phyloP scores from a whole-genome alignment of 2,329 filamentous ascomycete genomes.

The Arthrinium phaeospermum region DNA sequence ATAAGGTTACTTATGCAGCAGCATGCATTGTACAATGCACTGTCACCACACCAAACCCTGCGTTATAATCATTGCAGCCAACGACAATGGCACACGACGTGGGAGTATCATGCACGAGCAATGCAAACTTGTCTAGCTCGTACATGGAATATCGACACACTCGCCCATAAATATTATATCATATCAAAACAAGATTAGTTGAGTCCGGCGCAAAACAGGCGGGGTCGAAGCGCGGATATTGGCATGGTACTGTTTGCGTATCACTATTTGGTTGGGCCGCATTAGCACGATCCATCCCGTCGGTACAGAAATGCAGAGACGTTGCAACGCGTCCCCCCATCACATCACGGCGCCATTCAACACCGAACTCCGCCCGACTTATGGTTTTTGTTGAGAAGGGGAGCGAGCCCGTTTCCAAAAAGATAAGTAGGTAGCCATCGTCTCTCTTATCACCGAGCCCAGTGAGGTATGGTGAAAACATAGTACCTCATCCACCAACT shows the following conservation, averaged over 20 bases:
- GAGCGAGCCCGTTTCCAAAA: too few relatives aligned
- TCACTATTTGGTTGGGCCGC: slow-evolving; percentile 1
- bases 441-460: not conserved
- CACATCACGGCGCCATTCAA: not conserved
- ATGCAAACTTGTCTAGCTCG: not conserved
- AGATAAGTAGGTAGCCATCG: not conserved
- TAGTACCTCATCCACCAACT: not conserved
- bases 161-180: not conserved
- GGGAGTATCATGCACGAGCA: not conserved
- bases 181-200: not conserved
- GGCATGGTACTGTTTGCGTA: slow-evolving; percentile 8
- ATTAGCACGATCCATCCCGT: slow-evolving; percentile 16
- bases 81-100: not conserved
- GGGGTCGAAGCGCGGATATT: not conserved
- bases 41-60: not conserved
- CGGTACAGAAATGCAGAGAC: slow-evolving; percentile 8
- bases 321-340: not conserved
- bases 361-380: not conserved
- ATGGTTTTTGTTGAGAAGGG: not conserved
- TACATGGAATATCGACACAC: not conserved
- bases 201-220: not conserved
- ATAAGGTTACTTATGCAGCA: not conserved
- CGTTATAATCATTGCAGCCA: not conserved
- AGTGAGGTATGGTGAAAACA: not conserved
- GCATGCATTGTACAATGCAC: not conserved